A percentile compares a stretch with the other conserved stretches of the same genome.
Conservation (phyloP, 495 filamentous ascomycete species). For the Penicillium fimorum region DNA sequence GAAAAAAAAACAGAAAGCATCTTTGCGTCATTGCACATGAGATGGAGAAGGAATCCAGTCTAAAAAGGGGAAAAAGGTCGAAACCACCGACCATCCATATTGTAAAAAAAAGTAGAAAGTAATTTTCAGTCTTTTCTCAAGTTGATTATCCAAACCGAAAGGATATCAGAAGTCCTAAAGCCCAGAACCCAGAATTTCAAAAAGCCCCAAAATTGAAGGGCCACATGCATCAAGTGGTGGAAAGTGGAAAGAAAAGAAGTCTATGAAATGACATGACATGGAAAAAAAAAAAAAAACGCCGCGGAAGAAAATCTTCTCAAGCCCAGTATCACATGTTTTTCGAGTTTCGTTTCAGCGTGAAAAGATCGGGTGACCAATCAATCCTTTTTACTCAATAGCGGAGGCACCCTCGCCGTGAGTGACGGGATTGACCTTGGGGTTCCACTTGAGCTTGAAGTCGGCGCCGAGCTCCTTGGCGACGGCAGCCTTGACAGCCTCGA, state of each 20-base stretch:
- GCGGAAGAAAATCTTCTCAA: conserved; percentile 10
- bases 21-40: conserved; percentile 19
- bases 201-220: conserved; percentile 2
- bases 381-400: conserved; percentile 51
- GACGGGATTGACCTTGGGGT: conserved; percentile 64
- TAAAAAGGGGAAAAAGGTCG: conserved; percentile 9
- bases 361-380: background rate
- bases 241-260: conserved; percentile 17
- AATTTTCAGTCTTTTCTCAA: conserved; percentile 11
- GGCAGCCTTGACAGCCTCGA: conserved; percentile 54
- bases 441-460: conserved; percentile 59
- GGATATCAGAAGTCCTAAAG: conserved; percentile 37
- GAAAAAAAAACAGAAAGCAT: conserved; percentile 4
- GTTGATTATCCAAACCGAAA: conserved; percentile 14
- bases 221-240: conserved; percentile 9
- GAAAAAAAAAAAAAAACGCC: conserved; percentile 15
- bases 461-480: conserved; percentile 56
- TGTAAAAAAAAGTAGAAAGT: conserved; percentile 6
- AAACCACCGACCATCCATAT: conserved; percentile 7
- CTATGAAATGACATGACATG: conserved; percentile 18
- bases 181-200: conserved; percentile 13
- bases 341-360: conserved; percentile 19
- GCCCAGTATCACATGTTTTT: conserved; percentile 15
- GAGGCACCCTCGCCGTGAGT: conserved; percentile 52
- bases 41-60: conserved; percentile 15